Evolutionary conservation across 1,139 yeast species (phyloP).

Genomic region (Trichomonascaceae sp.): DNA sequence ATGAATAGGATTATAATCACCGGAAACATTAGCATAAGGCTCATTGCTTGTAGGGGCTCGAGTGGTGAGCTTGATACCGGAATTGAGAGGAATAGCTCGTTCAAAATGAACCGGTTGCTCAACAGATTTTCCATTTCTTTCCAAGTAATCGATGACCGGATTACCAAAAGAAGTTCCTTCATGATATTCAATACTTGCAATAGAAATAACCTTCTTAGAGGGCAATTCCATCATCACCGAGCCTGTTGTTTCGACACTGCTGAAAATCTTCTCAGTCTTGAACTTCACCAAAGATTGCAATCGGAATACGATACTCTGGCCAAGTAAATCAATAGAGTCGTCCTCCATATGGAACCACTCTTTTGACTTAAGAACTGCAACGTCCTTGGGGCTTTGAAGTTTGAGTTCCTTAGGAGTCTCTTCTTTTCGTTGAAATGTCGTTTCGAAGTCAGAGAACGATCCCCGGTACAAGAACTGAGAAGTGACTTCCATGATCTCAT

Average conservation of each 20-base stretch:
- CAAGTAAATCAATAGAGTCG: conserved; percentile 61
- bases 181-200: conserved; percentile 82
- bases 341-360: conserved; percentile 93
- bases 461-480: conserved; percentile 98
- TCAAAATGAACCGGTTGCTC: conserved; percentile 93
- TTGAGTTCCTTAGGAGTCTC: conserved; percentile 84
- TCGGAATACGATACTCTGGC: conserved; percentile 82
- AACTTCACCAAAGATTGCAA: conserved; percentile 78
- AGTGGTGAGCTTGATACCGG: conserved; percentile 62
- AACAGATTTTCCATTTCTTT: conserved; percentile 86
- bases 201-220: conserved; percentile 81
- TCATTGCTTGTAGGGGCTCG: conserved; percentile 86
- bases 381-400: conserved; percentile 73
- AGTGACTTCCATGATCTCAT: conserved; percentile 87
- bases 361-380: conserved; percentile 88
- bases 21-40: conserved; percentile 95
- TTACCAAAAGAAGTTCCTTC: conserved; percentile 95
- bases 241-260: conserved; percentile 81
- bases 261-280: conserved; percentile 68
- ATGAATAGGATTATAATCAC: conserved; percentile 97
- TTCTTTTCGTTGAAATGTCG: conserved; percentile 82
- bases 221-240: conserved; percentile 83
- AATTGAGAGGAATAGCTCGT: conserved; percentile 80
- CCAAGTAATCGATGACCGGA: conserved; percentile 91
- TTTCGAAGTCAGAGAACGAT: conserved; percentile 73